Percentiles rank a stretch among this genome's conserved stretches.
phyloP scores from a whole-genome alignment of 768 basidiomycete species.

The Lentinula raphanica region DNA sequence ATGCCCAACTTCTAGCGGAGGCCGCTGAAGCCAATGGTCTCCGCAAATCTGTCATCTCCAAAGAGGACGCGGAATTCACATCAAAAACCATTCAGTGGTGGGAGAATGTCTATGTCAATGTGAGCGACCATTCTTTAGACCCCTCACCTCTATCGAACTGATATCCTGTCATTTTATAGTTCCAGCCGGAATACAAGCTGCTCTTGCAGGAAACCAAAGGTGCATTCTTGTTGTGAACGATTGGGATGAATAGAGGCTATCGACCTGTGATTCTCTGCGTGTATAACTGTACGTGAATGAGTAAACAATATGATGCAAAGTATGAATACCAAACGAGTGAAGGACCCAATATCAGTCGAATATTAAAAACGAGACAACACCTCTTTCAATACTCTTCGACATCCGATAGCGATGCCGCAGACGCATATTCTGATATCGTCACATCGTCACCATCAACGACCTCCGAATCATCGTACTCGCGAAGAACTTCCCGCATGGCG shows the following conservation, averaged over 20 bases:
- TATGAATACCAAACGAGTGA: no score
- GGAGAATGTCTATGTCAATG: constrained; percentile 10
- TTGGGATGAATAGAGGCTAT: neutral
- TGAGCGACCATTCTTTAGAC: neutral
- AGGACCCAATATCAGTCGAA: no score
- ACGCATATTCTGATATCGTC: constrained; percentile 75
- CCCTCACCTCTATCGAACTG: neutral
- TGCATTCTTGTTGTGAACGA: constrained; percentile 17
- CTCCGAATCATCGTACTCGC: constrained; percentile 70
- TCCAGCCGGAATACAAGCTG: constrained; percentile 23
- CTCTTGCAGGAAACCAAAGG: constrained; percentile 23
- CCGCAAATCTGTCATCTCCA: constrained; percentile 16
- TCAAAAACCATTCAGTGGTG: constrained; percentile 15
- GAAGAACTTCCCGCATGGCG: constrained; percentile 80
- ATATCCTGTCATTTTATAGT: constrained; percentile 15
- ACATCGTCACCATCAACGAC: constrained; percentile 18
- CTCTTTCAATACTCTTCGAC: constrained; percentile 60
- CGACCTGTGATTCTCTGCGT: no score
- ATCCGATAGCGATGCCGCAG: constrained; percentile 46
- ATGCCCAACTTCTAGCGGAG: constrained; percentile 41
- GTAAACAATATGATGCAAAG: no score
- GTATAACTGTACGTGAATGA: no score
- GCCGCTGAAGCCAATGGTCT: constrained; percentile 28
- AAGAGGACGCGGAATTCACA: constrained; percentile 21
- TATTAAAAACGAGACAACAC: neutral